Evolutionary conservation across 2,329 filamentous ascomycete genomes (phyloP).

Genomic region (Colletotrichum plurivorum): DNA sequence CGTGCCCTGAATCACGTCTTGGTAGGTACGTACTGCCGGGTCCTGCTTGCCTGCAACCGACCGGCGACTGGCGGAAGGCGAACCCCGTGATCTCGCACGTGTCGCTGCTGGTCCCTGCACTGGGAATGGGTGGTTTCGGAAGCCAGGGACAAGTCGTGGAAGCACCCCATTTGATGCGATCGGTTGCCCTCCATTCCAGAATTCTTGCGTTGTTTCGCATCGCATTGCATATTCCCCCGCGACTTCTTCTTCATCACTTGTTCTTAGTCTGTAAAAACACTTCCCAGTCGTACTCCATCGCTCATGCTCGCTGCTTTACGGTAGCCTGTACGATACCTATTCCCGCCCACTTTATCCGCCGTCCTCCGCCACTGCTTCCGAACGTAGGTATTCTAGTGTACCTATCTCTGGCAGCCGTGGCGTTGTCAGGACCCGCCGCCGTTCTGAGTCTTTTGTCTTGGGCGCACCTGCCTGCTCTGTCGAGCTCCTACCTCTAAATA

Average conservation of each 20-base stretch:
- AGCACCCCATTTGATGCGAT: conserved; percentile 41
- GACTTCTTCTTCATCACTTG: conserved; percentile 33
- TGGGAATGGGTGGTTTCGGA: conserved; percentile 38
- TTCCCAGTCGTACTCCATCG: conserved; percentile 12
- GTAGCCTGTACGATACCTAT: conserved; percentile 12
- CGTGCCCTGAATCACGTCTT: neutral
- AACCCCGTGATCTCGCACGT: conserved; percentile 38
- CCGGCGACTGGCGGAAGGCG: conserved; percentile 21
- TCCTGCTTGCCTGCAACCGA: conserved; percentile 14
- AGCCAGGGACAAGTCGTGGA: conserved; percentile 38
- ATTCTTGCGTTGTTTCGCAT: conserved; percentile 37
- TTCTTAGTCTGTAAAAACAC: conserved; percentile 32
- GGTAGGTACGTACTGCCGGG: neutral
- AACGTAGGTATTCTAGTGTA: no score
- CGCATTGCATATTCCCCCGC: conserved; percentile 24
- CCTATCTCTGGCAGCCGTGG: no score
- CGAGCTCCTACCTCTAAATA: no score
- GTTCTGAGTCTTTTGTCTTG: no score
- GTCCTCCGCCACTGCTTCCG: neutral
- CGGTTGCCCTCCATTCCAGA: conserved; percentile 39
- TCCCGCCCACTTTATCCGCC: conserved; percentile 12
- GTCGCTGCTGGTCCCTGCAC: conserved; percentile 20
- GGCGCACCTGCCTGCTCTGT: no score
- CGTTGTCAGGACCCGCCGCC: no score
- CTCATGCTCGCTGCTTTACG: conserved; percentile 19